phyloP scores from a whole-genome alignment of 208 protist genomes.

The Wallacemonas sp. region DNA sequence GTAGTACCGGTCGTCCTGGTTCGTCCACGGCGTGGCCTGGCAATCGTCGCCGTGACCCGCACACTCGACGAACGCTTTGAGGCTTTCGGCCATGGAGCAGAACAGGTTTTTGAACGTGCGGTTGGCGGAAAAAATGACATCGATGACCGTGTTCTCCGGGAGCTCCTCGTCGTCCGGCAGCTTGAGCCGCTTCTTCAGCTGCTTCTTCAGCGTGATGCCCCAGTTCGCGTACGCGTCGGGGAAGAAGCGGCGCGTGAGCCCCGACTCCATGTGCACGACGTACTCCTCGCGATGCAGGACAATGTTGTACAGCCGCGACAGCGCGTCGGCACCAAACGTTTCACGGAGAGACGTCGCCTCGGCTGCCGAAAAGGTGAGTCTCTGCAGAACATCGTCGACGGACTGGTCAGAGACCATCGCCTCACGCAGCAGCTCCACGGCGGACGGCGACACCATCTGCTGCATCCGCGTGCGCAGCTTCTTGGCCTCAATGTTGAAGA shows the following conservation, averaged over 20 bases:
- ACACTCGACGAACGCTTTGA: slow-evolving; percentile 51
- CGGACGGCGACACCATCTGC: slow-evolving; percentile 71
- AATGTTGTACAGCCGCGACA: slow-evolving; percentile 69
- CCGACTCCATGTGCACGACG: slow-evolving; percentile 71
- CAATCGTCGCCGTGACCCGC: neutral
- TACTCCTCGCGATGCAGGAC: slow-evolving; percentile 77
- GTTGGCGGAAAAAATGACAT: slow-evolving; percentile 78
- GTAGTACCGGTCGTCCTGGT: slow-evolving; percentile 70
- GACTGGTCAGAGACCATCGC: slow-evolving; percentile 18
- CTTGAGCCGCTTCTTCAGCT: slow-evolving; percentile 45
- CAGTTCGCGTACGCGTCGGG: slow-evolving; percentile 72
- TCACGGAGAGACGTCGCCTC: slow-evolving; percentile 52
- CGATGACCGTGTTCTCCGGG: slow-evolving; percentile 53
- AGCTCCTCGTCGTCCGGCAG: slow-evolving; percentile 31
- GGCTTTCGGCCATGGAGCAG: slow-evolving; percentile 54
- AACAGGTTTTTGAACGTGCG: slow-evolving; percentile 81
- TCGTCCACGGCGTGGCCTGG: slow-evolving; percentile 43
- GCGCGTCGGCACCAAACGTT: slow-evolving; percentile 51
- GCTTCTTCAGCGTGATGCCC: slow-evolving; percentile 54
- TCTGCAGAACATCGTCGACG: slow-evolving; percentile 24
- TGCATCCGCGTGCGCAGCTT: slow-evolving; percentile 71
- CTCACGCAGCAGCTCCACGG: slow-evolving; percentile 61
- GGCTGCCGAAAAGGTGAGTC: slow-evolving; percentile 52
- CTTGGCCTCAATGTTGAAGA: slow-evolving; percentile 71
- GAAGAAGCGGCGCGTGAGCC: slow-evolving; percentile 48